These are phyloP conservation scores for Pythium phragmiticola DNA, from an alignment of 352 stramenopile species.

Conservation along the genomic window DNA sequence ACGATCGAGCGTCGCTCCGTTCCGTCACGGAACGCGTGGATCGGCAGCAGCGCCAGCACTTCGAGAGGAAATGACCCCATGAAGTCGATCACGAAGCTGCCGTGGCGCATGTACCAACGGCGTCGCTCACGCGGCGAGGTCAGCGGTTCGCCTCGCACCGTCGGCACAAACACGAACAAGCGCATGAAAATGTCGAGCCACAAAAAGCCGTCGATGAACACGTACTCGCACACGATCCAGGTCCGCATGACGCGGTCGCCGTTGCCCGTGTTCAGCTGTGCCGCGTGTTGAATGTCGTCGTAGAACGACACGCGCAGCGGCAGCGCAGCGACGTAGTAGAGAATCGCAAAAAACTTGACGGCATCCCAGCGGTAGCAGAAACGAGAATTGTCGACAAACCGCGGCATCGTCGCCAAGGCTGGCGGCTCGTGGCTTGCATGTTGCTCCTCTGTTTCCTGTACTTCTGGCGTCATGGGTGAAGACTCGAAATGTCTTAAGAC, in stretches of 20 bases:
- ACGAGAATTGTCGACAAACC: slow-evolving; percentile 23
- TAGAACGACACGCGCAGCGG: slow-evolving; percentile 33
- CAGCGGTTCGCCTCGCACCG: slow-evolving; percentile 22
- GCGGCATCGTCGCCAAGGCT: background rate
- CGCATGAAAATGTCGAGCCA: slow-evolving; percentile 30
- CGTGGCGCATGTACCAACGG: slow-evolving; percentile 26
- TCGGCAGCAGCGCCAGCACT: slow-evolving; percentile 22
- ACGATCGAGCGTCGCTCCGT: slow-evolving; percentile 15
- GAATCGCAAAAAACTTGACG: slow-evolving; percentile 30
- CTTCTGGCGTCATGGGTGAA: background rate
- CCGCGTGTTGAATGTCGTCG: slow-evolving; percentile 27
- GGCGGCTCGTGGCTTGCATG: background rate
- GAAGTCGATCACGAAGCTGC: slow-evolving; percentile 27
- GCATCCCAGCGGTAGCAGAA: slow-evolving; percentile 34
- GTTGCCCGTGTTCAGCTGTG: slow-evolving; percentile 11
- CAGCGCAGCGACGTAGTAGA: slow-evolving; percentile 32
- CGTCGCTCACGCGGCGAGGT: slow-evolving; percentile 9
- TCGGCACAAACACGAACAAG: slow-evolving; percentile 27
- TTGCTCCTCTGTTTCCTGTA: background rate
- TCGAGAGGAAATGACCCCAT: slow-evolving; percentile 32
- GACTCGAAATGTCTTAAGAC: slow-evolving; percentile 18
- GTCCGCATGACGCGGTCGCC: slow-evolving; percentile 16
- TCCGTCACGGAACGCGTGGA: slow-evolving; percentile 16
- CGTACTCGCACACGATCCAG: slow-evolving; percentile 33
- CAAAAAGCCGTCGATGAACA: slow-evolving; percentile 31